These are phyloP conservation scores for Gigaspora rosea DNA, from an alignment of 192 early-diverging fungal species.

Conservation along the genomic window DNA sequence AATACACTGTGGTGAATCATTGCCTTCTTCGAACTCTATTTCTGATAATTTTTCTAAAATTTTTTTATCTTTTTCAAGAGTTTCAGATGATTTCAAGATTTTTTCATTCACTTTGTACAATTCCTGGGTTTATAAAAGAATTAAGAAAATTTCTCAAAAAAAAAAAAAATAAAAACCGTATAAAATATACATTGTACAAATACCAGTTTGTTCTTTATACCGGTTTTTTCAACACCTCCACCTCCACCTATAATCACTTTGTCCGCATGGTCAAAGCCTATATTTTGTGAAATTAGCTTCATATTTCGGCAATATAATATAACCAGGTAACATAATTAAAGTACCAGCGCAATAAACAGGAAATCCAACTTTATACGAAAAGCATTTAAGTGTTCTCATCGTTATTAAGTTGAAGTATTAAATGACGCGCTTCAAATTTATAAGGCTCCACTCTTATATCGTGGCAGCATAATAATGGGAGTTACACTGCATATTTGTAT, in stretches of 20 bases:
- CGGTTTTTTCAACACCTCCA: slow-evolving; percentile 78
- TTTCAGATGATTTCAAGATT: slow-evolving; percentile 3
- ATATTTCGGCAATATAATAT: not conserved
- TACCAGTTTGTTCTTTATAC: slow-evolving; percentile 90
- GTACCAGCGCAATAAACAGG: slow-evolving; percentile 29
- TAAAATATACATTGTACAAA: slow-evolving; percentile 22
- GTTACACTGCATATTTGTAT: too few species aligned
- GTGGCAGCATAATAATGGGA: too few species aligned
- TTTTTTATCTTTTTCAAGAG: too few species aligned
- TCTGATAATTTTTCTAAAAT: slow-evolving; percentile 41
- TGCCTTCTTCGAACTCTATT: slow-evolving; percentile 53
- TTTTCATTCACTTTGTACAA: slow-evolving; percentile 53
- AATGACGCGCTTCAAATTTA: too few species aligned
- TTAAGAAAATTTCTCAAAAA: slow-evolving; percentile 11
- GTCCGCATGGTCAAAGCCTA: slow-evolving; percentile 58
- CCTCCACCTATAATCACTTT: slow-evolving; percentile 79
- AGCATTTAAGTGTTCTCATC: not conserved
- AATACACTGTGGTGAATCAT: slow-evolving; percentile 86
- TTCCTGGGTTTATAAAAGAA: slow-evolving; percentile 34
- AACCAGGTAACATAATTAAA: not conserved
- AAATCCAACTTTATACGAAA: not conserved
- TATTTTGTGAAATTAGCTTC: not conserved
- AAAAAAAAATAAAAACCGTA: not conserved
- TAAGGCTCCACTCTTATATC: too few species aligned
- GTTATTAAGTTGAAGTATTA: not conserved